Base-by-base conservation (phyloP, 2,329 filamentous ascomycete species). In the Westerdykella aurantiaca region DNA sequence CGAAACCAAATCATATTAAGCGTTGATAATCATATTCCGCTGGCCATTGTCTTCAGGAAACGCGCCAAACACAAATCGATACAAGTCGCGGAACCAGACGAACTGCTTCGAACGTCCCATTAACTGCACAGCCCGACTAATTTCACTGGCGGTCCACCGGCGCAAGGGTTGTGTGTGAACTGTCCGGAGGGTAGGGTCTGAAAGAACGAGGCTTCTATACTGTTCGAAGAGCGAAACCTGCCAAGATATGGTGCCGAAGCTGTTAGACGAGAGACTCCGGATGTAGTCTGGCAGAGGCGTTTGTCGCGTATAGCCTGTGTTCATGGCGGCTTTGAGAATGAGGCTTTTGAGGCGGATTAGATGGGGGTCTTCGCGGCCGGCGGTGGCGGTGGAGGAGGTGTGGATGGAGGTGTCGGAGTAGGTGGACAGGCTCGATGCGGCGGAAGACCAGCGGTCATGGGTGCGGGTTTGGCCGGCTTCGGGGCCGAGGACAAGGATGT, bases 401-500 rank as follows among this genome's bases (percentile, higher is more conserved):
- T 73, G 69, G 1, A 69, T 72, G 1, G 75, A 76, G 34, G 76
- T 73, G 49, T 88, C 86, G 3, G 86, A 91, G 62, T 89, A 90
- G 46, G 82, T 81, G 2, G 87, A 93, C 21, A 91, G 72, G 46
- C 83, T 87, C 3, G 85, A 85, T 51, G 80, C 70, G 38, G 71
- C 85, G 62, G 86, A 93, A 1, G 87, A 88, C 88, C 88, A 95
- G 45, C 85, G 77, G 6, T 82, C 81, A 37, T 82, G 81, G n/a
- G 66, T 69, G 29, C 64, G 58, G 11, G 63, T 67, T 39, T 61
- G 57, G 18, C 73, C 76, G 29, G 74, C 76, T 37, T 79, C 78
- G 4, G 88, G 85, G 2, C 88, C 88, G 0, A 95, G 77, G 0
- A 96, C 83, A 41, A 95, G 76, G 54, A 96, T 95, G 59, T 95